Conservation (phyloP, 1,284 basidiomycete species). For the Porodaedalea pini region DNA sequence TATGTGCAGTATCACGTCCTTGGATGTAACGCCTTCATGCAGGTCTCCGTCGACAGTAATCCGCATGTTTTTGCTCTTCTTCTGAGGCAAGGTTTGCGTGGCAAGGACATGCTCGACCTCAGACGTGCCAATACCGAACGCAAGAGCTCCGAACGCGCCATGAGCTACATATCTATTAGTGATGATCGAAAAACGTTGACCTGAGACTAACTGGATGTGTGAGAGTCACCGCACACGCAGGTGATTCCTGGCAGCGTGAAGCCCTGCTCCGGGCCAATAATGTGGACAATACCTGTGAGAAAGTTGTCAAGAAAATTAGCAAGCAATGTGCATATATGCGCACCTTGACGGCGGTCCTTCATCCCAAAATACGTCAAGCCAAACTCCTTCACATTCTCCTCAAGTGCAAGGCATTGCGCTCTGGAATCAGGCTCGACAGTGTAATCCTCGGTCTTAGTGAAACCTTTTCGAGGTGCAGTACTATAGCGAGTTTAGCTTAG, state of each 20-base stretch:
- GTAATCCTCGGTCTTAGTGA: constrained; percentile 73
- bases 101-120: constrained; percentile 98
- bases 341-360: constrained; percentile 86
- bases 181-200: not conserved
- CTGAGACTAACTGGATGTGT: constrained; percentile 71
- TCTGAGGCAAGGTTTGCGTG: constrained; percentile 90
- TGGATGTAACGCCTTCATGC: constrained; percentile 85
- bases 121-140: constrained; percentile 95
- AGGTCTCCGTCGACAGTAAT: constrained; percentile 88
- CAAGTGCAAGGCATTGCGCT: constrained; percentile 86
- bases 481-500: constrained; percentile 37
- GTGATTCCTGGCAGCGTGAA: constrained; percentile 96
- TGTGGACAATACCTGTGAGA: constrained; percentile 81
- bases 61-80: constrained; percentile 95
- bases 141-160: constrained; percentile 93
- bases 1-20: constrained; percentile 93
- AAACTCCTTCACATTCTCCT: constrained; percentile 95
- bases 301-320: not conserved
- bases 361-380: constrained; percentile 95
- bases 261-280: constrained; percentile 95
- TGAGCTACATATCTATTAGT: constrained; percentile 71
- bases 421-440: constrained; percentile 88
- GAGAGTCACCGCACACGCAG: constrained; percentile 94
- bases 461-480: constrained; percentile 83
- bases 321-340: constrained; percentile 18